These are phyloP conservation scores for Syzygium grande DNA, from an alignment of 345 rosid genomes.

Conservation along the genomic window DNA sequence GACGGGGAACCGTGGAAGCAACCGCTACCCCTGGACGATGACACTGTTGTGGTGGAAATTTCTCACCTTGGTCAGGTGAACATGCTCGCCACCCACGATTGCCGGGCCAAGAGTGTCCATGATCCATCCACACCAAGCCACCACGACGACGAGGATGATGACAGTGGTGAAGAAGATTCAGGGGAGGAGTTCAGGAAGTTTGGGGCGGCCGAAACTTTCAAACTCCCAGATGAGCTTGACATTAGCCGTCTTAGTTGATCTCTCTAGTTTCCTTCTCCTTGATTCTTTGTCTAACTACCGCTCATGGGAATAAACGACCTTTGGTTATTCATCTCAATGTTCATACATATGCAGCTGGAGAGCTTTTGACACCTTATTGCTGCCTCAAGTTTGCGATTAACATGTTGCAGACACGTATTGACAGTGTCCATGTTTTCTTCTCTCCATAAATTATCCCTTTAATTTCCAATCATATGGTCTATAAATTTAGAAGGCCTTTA, in stretches of 20 bases:
- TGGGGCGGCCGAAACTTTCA: conserved; percentile 92
- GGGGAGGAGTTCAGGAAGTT: conserved; percentile 61
- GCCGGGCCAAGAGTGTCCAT: conserved; percentile 43
- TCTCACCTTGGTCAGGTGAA: conserved; percentile 85
- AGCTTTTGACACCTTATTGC: neutral
- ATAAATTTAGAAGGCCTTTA: neutral
- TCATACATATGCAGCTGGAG: neutral
- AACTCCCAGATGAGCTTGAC: conserved; percentile 70
- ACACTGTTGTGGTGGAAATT: conserved; percentile 72
- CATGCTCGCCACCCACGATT: conserved; percentile 74
- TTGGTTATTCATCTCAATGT: neutral
- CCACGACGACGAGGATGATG: conserved; percentile 24
- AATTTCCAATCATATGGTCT: neutral
- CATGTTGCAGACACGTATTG: neutral
- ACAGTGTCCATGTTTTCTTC: neutral
- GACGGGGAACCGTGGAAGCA: conserved; percentile 98
- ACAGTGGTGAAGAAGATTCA: conserved; percentile 27
- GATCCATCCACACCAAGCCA: conserved; percentile 23
- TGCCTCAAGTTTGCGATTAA: neutral
- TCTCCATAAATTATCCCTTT: neutral
- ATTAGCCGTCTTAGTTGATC: conserved; percentile 59
- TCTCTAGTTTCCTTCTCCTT: neutral
- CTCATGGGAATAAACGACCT: neutral
- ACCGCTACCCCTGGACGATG: conserved; percentile 59
- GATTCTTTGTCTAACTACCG: neutral